Evolutionary conservation across 2,329 filamentous ascomycete genomes (phyloP), one percentile per base, ranked within the genome.

Genomic region (Colletotrichum costaricense): DNA sequence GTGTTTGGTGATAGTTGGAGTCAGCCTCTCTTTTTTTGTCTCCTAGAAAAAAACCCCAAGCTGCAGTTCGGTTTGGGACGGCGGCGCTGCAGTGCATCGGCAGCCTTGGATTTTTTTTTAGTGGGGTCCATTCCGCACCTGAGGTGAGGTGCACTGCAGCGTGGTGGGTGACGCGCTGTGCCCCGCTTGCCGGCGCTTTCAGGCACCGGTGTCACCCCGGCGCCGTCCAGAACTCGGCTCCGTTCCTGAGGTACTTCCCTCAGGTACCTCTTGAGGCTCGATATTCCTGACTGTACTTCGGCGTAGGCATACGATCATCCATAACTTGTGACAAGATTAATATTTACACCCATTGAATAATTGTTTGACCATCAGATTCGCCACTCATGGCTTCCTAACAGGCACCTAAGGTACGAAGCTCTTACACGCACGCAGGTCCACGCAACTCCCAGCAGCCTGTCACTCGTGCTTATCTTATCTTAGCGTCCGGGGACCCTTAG

Each of bases 401-500:
- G 42, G 42, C 42, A 49, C 8, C 42, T 22, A 0, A 49, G 42
- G 42, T 46, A n/a, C 42, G 42, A 46, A 1, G 42, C 42, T 19
- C 42, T 19, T 2, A 46, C 42, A 46, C 42, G 19, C 19, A 46
- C 19, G 5, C 42, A 46, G 42, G 42, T 49, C 42, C 42, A 49
- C 42, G 42, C 42, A 49, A 49, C 38, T 30, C 12, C 19, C 22
- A 56, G 66, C 12, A 49, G 66, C 57, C 56, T 49, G 30, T 28
- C 28, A 6, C 11, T 24, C 19, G 2, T 4, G 22, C 35, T 55
- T 70, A 73, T 73, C 70, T 70, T 72, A 69, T 72, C 66, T 70
- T 65, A 70, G 60, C 70, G 42, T 55, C 67, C 42, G 54, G 22
- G 55, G 70, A 73, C 66, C 70, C 67, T 73, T 69, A 35, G 26